These are phyloP conservation scores for Ciborinia camelliae DNA, from an alignment of 2,329 filamentous ascomycete genomes.

Conservation along the genomic window DNA sequence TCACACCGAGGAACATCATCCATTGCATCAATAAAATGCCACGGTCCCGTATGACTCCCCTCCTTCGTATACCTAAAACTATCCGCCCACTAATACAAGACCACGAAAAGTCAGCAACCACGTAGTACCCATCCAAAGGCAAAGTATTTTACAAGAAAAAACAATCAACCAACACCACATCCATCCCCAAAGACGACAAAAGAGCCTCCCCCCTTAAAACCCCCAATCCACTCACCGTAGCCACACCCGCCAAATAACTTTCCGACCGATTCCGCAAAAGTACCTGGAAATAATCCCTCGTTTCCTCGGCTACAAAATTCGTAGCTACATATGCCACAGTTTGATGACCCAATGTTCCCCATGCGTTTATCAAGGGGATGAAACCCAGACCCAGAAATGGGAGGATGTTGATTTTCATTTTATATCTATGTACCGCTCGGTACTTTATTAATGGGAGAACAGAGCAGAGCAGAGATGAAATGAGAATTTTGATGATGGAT, in stretches of 20 bases:
- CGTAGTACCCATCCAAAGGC: background rate
- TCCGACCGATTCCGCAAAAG: conserved; percentile 53
- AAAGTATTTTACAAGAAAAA: background rate
- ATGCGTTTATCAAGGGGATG: conserved; percentile 23
- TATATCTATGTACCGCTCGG: too few species aligned
- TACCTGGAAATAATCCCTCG: conserved; percentile 54
- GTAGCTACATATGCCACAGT: conserved; percentile 62
- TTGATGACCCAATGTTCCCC: conserved; percentile 56
- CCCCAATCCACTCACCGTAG: conserved; percentile 40
- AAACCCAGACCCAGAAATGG: conserved; percentile 2
- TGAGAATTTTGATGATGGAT: background rate
- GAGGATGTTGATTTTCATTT: background rate
- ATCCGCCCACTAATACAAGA: conserved; percentile 61
- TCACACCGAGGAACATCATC: conserved; percentile 52
- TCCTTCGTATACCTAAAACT: conserved; percentile 58
- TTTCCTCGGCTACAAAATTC: conserved; percentile 56
- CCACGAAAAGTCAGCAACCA: background rate
- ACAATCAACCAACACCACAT: background rate
- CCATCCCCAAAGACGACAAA: background rate
- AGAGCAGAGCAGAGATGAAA: background rate
- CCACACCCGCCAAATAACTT: conserved; percentile 60
- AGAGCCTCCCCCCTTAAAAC: background rate
- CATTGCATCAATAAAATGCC: conserved; percentile 68
- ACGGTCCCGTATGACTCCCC: conserved; percentile 58
- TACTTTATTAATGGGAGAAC: too few species aligned